phyloP scores from a whole-genome alignment of 208 protist species.

The Wallacemonas sp. region DNA sequence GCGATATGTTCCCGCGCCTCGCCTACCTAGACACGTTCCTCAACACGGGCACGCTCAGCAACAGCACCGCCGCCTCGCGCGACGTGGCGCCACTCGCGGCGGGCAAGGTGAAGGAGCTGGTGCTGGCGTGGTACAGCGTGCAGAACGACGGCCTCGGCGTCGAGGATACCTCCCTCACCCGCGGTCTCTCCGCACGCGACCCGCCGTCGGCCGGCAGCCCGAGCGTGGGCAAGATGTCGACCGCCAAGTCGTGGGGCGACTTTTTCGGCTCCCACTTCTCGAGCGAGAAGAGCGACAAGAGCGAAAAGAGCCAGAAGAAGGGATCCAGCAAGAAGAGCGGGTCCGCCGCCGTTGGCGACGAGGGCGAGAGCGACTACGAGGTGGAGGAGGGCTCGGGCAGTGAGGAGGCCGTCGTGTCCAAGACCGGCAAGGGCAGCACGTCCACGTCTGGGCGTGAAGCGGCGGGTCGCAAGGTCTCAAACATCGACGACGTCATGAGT shows the following conservation, averaged over 20 bases:
- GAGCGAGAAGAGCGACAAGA: too few species aligned
- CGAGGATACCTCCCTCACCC: background rate
- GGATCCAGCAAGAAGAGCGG: slow-evolving; percentile 12
- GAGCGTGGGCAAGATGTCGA: background rate
- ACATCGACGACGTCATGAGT: slow-evolving; percentile 3
- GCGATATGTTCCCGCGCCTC: slow-evolving; percentile 50
- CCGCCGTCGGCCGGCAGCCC: too few species aligned
- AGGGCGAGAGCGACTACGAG: background rate
- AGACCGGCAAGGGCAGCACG: slow-evolving; percentile 3
- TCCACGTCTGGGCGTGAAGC: background rate
- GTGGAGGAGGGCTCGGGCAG: background rate
- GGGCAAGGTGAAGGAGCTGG: slow-evolving; percentile 9
- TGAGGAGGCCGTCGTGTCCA: background rate
- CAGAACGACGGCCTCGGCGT: slow-evolving; percentile 7
- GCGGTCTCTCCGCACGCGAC: background rate
- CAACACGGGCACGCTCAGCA: slow-evolving; percentile 20
- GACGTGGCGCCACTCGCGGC: background rate
- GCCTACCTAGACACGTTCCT: slow-evolving; percentile 27
- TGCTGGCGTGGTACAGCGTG: slow-evolving; percentile 13
- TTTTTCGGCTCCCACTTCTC: background rate
- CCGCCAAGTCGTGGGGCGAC: slow-evolving; percentile 3
- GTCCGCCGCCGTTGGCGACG: background rate
- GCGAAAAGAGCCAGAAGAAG: background rate
- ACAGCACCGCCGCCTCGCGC: slow-evolving; percentile 16
- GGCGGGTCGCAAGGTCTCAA: background rate